Evolutionary conservation across 164 flowering plant species (phyloP).

Genomic region (Umbilicus rupestris): DNA sequence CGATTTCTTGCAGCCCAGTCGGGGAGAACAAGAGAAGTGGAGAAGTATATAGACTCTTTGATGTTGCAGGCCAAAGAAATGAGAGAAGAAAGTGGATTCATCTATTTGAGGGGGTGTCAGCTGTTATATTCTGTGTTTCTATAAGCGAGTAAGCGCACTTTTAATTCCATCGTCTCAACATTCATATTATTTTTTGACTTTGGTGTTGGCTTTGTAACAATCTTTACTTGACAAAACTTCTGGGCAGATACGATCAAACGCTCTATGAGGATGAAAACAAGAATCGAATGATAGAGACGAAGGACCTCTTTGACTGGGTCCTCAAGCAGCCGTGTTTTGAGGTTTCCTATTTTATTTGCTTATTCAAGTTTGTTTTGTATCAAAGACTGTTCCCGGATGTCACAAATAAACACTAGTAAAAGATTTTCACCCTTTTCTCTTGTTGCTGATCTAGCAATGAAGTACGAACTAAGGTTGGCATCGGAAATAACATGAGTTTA

Average conservation of each 20-base stretch:
- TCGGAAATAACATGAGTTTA: neutral
- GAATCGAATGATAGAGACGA: slow-evolving; percentile 91
- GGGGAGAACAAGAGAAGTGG: slow-evolving; percentile 94
- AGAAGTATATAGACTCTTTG: slow-evolving; percentile 93
- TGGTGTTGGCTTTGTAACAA: neutral
- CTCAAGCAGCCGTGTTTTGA: slow-evolving; percentile 94
- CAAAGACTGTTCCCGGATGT: neutral
- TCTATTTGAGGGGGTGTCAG: slow-evolving; percentile 94
- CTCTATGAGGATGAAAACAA: slow-evolving; percentile 85
- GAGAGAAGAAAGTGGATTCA: slow-evolving; percentile 99
- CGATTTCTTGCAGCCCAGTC: slow-evolving; percentile 59
- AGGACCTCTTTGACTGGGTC: slow-evolving; percentile 94
- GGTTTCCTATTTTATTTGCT: slow-evolving; percentile 28
- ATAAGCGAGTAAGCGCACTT: slow-evolving; percentile 81
- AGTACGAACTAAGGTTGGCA: neutral
- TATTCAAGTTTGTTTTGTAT: neutral
- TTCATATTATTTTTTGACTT: neutral
- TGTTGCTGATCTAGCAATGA: neutral
- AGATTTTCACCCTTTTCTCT: neutral
- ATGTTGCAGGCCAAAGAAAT: slow-evolving; percentile 98
- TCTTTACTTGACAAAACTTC: neutral
- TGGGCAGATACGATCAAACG: slow-evolving; percentile 86
- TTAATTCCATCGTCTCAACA: neutral
- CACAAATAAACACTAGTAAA: neutral
- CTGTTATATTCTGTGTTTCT: slow-evolving; percentile 95